phyloP scores from a whole-genome alignment of 768 basidiomycete species.

The Fomitopsis pulvina region DNA sequence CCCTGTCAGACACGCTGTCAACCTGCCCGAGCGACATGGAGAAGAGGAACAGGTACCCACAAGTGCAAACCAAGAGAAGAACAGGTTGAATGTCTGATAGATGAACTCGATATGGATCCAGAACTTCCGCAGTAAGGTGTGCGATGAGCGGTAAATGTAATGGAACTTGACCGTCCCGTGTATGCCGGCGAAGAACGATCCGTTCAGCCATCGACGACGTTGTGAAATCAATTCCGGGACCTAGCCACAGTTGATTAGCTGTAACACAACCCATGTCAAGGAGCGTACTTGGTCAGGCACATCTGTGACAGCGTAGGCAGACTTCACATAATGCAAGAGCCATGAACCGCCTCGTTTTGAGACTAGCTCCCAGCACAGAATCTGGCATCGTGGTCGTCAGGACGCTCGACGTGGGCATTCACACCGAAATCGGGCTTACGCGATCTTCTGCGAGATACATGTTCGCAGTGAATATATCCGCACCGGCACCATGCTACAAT shows the following conservation, averaged over 20 bases:
- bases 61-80: slow-evolving; percentile 90
- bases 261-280: neutral
- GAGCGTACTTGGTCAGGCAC: slow-evolving; percentile 75
- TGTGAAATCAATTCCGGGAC: slow-evolving; percentile 94
- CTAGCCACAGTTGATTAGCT: slow-evolving; percentile 23
- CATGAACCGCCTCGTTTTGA: slow-evolving; percentile 88
- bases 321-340: slow-evolving; percentile 95
- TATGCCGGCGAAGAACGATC: slow-evolving; percentile 96
- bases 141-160: slow-evolving; percentile 90
- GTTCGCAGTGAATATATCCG: slow-evolving; percentile 91
- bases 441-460: slow-evolving; percentile 96
- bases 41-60: slow-evolving; percentile 32
- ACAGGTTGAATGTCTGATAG: slow-evolving; percentile 84
- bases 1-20: slow-evolving; percentile 36
- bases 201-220: slow-evolving; percentile 94
- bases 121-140: slow-evolving; percentile 75
- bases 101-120: slow-evolving; percentile 95
- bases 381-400: slow-evolving; percentile 33
- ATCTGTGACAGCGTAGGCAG: slow-evolving; percentile 87
- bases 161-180: slow-evolving; percentile 91
- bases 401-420: neutral
- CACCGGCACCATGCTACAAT: slow-evolving; percentile 67
- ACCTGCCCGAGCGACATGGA: neutral
- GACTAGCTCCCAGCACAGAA: slow-evolving; percentile 96
- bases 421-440: slow-evolving; percentile 26